Evolutionary conservation across 2,329 filamentous ascomycete species (phyloP).

Genomic region (Scorias spongiosa): DNA sequence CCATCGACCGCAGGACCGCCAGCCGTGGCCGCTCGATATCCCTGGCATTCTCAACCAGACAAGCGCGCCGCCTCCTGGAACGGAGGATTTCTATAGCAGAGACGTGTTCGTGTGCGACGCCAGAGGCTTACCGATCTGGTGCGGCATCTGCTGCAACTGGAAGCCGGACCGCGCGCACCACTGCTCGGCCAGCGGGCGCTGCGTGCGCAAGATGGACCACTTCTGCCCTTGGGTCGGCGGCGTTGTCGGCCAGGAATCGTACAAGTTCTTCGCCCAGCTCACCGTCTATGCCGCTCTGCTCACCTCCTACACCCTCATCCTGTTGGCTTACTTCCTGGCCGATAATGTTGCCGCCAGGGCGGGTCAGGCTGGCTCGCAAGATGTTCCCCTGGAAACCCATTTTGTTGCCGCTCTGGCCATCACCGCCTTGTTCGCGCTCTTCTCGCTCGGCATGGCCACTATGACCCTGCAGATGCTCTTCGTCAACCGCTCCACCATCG

Average conservation of each 20-base stretch:
- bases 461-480: conserved; percentile 57
- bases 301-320: conserved; percentile 47
- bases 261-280: conserved; percentile 91
- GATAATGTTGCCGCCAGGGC: conserved; percentile 18
- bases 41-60: conserved; percentile 11
- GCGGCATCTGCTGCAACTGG: conserved; percentile 67
- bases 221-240: conserved; percentile 95
- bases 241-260: conserved; percentile 69
- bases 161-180: conserved; percentile 83
- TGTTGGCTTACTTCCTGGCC: conserved; percentile 48
- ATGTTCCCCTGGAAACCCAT: conserved; percentile 36
- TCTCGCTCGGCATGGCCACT: conserved; percentile 59
- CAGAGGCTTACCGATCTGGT: conserved; percentile 78
- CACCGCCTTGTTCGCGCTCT: conserved; percentile 61
- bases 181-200: conserved; percentile 65
- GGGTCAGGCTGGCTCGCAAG: conserved; percentile 9
- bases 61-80: conserved; percentile 45
- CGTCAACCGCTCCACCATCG: conserved; percentile 70
- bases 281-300: conserved; percentile 56
- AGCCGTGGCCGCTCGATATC: conserved; percentile 10
- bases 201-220: conserved; percentile 84
- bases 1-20: no score
- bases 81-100: conserved; percentile 66
- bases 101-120: conserved; percentile 72
- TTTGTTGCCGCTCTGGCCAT: conserved; percentile 54